A percentile compares a stretch with the other conserved stretches of the same genome.
Conservation (phyloP, 2,329 filamentous ascomycete species). For the Penicillium corylophilum region DNA sequence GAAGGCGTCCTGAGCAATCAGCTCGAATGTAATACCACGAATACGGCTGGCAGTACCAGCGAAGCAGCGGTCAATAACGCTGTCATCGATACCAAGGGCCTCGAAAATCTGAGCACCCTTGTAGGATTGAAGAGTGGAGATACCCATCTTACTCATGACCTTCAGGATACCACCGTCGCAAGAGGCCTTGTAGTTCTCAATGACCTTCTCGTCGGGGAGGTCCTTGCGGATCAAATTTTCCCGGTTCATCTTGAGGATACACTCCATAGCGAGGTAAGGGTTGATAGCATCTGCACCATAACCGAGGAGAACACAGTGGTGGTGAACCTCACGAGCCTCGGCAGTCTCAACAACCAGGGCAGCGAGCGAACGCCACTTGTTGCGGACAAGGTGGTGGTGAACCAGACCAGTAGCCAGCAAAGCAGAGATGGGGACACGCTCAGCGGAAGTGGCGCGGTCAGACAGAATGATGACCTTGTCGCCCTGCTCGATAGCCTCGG, state of each 20-base stretch:
- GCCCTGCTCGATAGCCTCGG: conserved; percentile 75
- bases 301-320: conserved; percentile 96
- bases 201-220: conserved; percentile 74
- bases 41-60: conserved; percentile 91
- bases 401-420: conserved; percentile 89
- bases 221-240: conserved; percentile 92
- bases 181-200: conserved; percentile 95
- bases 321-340: conserved; percentile 94
- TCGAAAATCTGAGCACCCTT: conserved; percentile 99
- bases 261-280: conserved; percentile 93
- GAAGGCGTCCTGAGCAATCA: conserved; percentile 91
- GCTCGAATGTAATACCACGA: conserved; percentile 87
- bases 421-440: conserved; percentile 81
- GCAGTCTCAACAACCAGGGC: conserved; percentile 88
- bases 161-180: conserved; percentile 95
- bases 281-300: conserved; percentile 94
- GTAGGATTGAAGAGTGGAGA: conserved; percentile 92
- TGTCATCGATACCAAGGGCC: conserved; percentile 87
- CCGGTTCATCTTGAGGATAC: conserved; percentile 92
- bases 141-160: conserved; percentile 99
- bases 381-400: conserved; percentile 90
- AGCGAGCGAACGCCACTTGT: conserved; percentile 89
- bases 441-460: conserved; percentile 78
- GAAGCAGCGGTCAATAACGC: conserved; percentile 91
- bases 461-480: conserved; percentile 88